phyloP scores from a whole-genome alignment of 202 grass and related monocot species.

The Hordeum pubiflorum region DNA sequence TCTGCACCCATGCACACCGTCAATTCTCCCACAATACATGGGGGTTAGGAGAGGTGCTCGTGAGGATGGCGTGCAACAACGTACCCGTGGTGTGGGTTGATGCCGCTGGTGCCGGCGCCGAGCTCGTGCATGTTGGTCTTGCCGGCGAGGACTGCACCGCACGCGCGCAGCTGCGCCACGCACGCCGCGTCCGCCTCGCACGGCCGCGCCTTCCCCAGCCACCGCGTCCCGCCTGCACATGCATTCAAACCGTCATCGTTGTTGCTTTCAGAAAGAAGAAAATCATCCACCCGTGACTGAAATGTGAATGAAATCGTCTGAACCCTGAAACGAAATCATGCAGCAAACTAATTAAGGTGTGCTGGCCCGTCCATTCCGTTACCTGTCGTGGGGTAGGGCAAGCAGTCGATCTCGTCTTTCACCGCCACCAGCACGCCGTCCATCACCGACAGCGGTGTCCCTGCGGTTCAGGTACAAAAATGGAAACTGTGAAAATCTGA shows the following conservation, averaged over 20 bases:
- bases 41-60: not conserved
- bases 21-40: not conserved
- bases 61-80: not conserved
- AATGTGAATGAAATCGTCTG: not conserved
- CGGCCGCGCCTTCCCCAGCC: conserved; percentile 48
- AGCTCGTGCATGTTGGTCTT: conserved; percentile 99
- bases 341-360: not conserved
- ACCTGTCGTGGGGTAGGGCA: conserved; percentile 85
- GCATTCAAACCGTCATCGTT: not conserved
- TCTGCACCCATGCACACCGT: conserved; percentile 23
- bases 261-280: too few relatives aligned
- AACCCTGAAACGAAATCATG: not conserved
- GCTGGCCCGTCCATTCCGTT: not conserved
- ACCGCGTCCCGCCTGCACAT: conserved; percentile 62
- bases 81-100: conserved; percentile 80
- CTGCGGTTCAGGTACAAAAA: conserved; percentile 18
- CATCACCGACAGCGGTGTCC: conserved; percentile 50
- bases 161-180: conserved; percentile 71
- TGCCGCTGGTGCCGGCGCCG: conserved; percentile 89
- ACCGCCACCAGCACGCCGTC: conserved; percentile 78
- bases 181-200: conserved; percentile 59
- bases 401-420: conserved; percentile 91
- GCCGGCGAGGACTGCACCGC: conserved; percentile 76
- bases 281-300: not conserved
- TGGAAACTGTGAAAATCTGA: not conserved